Evolutionary conservation across 1,139 yeast genomes (phyloP).

Genomic region (Kodamaea arcana): DNA sequence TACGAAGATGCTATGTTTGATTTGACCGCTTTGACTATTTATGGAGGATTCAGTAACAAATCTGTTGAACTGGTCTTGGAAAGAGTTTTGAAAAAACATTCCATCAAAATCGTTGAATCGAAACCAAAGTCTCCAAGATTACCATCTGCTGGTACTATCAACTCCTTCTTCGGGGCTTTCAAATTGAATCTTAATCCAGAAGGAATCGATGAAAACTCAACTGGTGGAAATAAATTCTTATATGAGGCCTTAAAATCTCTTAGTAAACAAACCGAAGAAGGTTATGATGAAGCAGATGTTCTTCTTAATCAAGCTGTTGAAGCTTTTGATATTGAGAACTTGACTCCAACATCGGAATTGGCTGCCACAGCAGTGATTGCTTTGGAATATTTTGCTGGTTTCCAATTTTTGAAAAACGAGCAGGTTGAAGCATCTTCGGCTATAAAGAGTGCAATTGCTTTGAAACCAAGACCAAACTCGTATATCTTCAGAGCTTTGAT

Average conservation of each 20-base stretch:
- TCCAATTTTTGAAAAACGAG: conserved; percentile 78
- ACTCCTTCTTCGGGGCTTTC: conserved; percentile 84
- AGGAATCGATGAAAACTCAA: conserved; percentile 45
- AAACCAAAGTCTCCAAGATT: conserved; percentile 50
- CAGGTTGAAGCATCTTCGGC: conserved; percentile 54
- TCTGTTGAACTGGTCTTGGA: conserved; percentile 80
- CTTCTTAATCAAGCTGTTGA: conserved; percentile 65
- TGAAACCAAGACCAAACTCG: conserved; percentile 77
- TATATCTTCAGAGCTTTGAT: conserved; percentile 81
- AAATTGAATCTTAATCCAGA: conserved; percentile 42
- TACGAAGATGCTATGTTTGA: conserved; percentile 89
- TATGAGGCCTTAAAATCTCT: conserved; percentile 65
- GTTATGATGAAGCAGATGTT: conserved; percentile 72
- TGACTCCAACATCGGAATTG: conserved; percentile 35
- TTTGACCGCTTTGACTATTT: conserved; percentile 76
- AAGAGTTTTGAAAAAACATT: conserved; percentile 76
- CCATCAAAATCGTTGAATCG: conserved; percentile 62
- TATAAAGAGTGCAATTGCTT: conserved; percentile 59
- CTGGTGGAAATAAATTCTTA: conserved; percentile 59
- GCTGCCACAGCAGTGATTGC: conserved; percentile 62
- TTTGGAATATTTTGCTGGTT: conserved; percentile 77
- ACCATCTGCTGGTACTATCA: conserved; percentile 83
- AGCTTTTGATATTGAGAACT: conserved; percentile 40
- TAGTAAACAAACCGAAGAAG: conserved; percentile 60
- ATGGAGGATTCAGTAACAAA: conserved; percentile 75